Evolutionary conservation across 139 green algal genomes (phyloP).

Genomic region (Edaphochlamys debaryana): DNA sequence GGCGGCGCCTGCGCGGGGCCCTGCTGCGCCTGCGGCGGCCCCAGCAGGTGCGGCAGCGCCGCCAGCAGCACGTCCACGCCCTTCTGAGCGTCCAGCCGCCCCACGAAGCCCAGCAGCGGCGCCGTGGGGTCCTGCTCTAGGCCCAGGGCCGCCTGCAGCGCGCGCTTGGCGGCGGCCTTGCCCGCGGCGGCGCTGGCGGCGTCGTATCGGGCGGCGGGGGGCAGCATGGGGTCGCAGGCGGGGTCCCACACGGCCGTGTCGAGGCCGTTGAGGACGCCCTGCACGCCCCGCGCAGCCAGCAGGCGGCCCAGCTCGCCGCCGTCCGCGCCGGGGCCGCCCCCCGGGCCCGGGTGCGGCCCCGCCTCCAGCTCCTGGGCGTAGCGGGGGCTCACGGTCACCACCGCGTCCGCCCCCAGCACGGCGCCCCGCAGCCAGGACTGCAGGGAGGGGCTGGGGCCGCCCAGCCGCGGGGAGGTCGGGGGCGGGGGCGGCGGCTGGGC

Average conservation of each 20-base stretch:
- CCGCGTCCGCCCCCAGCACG: conserved; percentile 60
- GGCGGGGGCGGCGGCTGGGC: no score
- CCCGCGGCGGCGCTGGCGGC: conserved; percentile 25
- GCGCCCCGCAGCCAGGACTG: conserved; percentile 81
- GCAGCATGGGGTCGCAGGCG: conserved; percentile 67
- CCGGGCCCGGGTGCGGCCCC: background rate
- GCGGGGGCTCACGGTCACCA: conserved; percentile 82
- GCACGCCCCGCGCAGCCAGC: conserved; percentile 23
- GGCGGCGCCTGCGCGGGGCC: background rate
- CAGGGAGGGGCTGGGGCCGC: no score
- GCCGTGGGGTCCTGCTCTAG: conserved; percentile 55
- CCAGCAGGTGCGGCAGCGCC: conserved; percentile 69
- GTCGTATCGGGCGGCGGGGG: conserved; percentile 57
- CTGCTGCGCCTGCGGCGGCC: background rate
- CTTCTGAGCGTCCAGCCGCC: conserved; percentile 87
- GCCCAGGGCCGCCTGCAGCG: conserved; percentile 72
- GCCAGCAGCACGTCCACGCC: conserved; percentile 85
- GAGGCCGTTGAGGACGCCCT: conserved; percentile 83
- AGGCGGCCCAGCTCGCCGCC: background rate
- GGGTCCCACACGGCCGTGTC: conserved; percentile 79
- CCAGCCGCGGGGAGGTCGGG: no score
- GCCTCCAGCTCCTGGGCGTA: conserved; percentile 76
- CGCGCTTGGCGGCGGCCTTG: conserved; percentile 76
- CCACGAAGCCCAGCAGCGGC: conserved; percentile 82
- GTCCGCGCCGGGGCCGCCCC: background rate